phyloP scores from a whole-genome alignment of 768 basidiomycete species.

The Lactarius indigo region DNA sequence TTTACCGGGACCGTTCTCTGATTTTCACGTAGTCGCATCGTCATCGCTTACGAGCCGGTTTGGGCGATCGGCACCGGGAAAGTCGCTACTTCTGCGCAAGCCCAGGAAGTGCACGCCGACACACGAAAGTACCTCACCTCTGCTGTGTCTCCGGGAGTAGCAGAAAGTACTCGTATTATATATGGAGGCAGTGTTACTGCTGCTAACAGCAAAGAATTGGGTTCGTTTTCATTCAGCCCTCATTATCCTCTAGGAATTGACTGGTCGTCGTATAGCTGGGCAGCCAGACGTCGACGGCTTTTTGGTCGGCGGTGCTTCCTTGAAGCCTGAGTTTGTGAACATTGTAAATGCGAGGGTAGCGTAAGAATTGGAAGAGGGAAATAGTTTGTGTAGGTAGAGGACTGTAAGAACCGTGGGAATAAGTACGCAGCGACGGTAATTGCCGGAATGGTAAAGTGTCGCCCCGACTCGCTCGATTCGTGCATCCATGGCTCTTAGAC shows the following conservation, averaged over 20 bases:
- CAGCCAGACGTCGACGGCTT: slow-evolving; percentile 93
- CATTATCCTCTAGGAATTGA: slow-evolving; percentile 2
- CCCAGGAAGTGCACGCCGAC: slow-evolving; percentile 85
- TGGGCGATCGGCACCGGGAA: slow-evolving; percentile 99
- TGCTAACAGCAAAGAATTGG: slow-evolving; percentile 82
- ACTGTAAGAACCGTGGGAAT: background rate
- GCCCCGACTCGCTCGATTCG: background rate
- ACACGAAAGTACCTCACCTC: slow-evolving; percentile 71
- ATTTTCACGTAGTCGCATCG: slow-evolving; percentile 61
- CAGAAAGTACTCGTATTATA: slow-evolving; percentile 77
- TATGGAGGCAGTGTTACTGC: slow-evolving; percentile 95
- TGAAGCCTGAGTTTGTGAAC: slow-evolving; percentile 95
- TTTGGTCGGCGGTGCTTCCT: slow-evolving; percentile 95
- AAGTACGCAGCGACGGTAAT: slow-evolving; percentile 32
- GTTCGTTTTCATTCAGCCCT: slow-evolving; percentile 44
- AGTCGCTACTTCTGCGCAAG: slow-evolving; percentile 88
- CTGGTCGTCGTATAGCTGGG: slow-evolving; percentile 42
- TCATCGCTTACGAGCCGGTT: slow-evolving; percentile 95
- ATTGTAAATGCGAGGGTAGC: slow-evolving; percentile 72
- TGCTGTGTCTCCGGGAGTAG: slow-evolving; percentile 64
- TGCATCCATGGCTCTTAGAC: slow-evolving; percentile 19
- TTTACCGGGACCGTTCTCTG: background rate
- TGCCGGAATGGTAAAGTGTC: slow-evolving; percentile 29
- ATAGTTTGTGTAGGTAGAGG: background rate
- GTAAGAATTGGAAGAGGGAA: background rate